phyloP scores from a whole-genome alignment of 345 rosid species.

The Eucalyptus grandis region DNA sequence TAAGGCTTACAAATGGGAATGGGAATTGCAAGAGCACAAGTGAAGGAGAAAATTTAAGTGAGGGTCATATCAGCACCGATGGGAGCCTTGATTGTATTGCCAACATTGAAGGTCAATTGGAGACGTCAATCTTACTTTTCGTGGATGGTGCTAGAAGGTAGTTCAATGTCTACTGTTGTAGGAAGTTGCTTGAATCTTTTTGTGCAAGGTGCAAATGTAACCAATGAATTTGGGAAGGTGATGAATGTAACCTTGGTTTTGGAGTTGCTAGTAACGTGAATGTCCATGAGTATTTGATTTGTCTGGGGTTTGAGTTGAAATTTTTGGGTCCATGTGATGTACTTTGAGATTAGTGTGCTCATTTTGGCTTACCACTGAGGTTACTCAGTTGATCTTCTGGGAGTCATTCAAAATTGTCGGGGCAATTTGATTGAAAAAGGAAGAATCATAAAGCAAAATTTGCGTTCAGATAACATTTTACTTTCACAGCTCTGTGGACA shows the following conservation, averaged over 20 bases:
- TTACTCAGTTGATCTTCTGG: too few relatives aligned
- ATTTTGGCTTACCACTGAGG: too few relatives aligned
- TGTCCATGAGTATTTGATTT: not conserved
- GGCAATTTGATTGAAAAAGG: not conserved
- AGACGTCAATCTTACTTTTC: not conserved
- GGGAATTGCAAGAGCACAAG: too few relatives aligned
- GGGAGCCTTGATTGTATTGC: not conserved
- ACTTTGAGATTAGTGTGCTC: too few relatives aligned
- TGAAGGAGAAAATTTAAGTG: not conserved
- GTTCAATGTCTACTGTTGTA: not conserved
- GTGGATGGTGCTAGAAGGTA: not conserved
- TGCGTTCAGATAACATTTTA: not conserved
- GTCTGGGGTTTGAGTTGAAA: not conserved
- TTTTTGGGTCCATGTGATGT: too few relatives aligned
- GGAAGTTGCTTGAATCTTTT: not conserved
- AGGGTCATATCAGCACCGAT: not conserved
- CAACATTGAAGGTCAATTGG: not conserved
- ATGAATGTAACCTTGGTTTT: not conserved
- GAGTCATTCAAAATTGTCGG: not conserved
- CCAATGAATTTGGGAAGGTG: not conserved
- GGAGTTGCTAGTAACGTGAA: not conserved
- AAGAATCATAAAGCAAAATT: not conserved
- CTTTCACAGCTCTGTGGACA: not conserved
- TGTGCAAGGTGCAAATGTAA: not conserved
- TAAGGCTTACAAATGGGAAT: not conserved